Base-by-base conservation (phyloP, 345 rosid genomes). In the Lepidium africanum region DNA sequence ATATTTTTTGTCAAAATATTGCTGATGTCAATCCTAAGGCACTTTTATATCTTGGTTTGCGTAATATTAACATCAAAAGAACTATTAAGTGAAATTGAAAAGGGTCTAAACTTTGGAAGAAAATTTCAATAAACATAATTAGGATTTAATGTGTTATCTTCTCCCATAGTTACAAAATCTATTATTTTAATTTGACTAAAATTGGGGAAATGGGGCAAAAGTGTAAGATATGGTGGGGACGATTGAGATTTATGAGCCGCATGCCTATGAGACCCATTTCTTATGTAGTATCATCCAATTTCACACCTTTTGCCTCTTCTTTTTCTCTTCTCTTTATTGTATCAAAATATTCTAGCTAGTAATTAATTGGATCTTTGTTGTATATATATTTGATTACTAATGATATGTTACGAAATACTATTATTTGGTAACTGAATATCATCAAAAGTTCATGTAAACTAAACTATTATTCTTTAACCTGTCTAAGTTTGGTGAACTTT, bases 241-340 rank as follows among this genome's bases (percentile, higher is more conserved):
- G 38, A 7, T 37, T 14, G 21, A 16, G 36, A 45, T 43, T 45
- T 36, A 36, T 23, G 48, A 68, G 57, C 39, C 57, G 27, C 64
- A 47, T 56, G 65, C 58, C 65, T 69, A 69, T 69, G 49, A 15
- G 16, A 47, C 32, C 65, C 65, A 69, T n/a, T 68, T 68, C 47
- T 67, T 47, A 43, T 56, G 8, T 36, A 21, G 38, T 54, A 32
- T 54, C 71, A 55, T 40, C 62, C 39, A 46, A 14, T 57, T 46
- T 47, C 39, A 3, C 37, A 57, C 56, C 32, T 47, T 58, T 47
- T 57, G 57, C 37, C 65, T 40, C 49, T 9, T 56, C 17, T 23
- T 55, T n/a, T 37, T 15, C 46, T 45, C 45, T 27, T 62, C 3
- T 41, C 49, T 19, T 38, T 52, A 1, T 27, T 16, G 10, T 56